Conservation (phyloP, 148 eudicot species). For the Cornus controversa region DNA sequence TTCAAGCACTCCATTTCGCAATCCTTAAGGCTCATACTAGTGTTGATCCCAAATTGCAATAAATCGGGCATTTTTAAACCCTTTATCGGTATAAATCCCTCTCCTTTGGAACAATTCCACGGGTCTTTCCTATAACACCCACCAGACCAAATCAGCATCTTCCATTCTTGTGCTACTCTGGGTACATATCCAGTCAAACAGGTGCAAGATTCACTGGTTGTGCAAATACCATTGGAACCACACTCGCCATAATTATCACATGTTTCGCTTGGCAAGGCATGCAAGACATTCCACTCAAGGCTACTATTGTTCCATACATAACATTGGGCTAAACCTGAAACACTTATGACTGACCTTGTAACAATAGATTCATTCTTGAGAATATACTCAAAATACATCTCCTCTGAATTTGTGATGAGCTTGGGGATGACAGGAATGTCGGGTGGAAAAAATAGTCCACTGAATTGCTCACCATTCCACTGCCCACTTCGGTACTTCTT, state of each 20-base stretch:
- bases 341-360: not conserved
- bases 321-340: not conserved
- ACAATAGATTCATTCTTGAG: not conserved
- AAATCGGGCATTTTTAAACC: not conserved
- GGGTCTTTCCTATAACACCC: not conserved
- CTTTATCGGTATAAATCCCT: not conserved
- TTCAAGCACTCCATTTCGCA: not conserved
- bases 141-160: not conserved
- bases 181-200: not conserved
- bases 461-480: conserved; percentile 1
- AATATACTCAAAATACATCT: not conserved
- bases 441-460: not conserved
- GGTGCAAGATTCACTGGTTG: not conserved
- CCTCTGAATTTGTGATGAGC: not conserved
- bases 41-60: not conserved
- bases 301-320: not conserved
- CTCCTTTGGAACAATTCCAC: not conserved
- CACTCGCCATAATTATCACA: not conserved
- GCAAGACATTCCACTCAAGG: not conserved
- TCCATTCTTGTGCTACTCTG: not conserved
- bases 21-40: not conserved
- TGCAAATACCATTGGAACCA: not conserved
- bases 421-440: not conserved
- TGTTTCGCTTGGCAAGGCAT: not conserved
- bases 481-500: not conserved